Percentiles rank a stretch among this genome's conserved stretches.
Conservation (phyloP, 2,329 filamentous ascomycete species). For the Talaromyces sp. region DNA sequence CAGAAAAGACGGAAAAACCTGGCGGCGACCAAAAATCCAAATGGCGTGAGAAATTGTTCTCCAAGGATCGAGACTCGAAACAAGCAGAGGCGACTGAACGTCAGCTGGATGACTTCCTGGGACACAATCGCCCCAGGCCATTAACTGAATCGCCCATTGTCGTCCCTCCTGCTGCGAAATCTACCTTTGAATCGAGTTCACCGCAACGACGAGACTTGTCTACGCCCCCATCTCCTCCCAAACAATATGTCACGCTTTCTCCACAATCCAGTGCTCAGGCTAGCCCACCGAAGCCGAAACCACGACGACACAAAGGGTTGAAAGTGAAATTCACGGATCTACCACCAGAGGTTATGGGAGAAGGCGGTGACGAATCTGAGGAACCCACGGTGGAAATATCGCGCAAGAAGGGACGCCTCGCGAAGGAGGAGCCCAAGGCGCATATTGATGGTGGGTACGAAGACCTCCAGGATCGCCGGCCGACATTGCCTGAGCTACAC, state of each 20-base stretch:
- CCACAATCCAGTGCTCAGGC: constrained; percentile 15
- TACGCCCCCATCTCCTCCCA: constrained; percentile 21
- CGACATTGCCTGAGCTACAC: constrained; percentile 28
- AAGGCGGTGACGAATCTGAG: constrained; percentile 84
- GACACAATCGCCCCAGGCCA: constrained; percentile 46
- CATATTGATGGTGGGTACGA: constrained; percentile 8
- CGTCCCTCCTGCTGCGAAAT: neutral
- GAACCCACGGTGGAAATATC: constrained; percentile 69
- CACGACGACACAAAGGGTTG: constrained; percentile 62
- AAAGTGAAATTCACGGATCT: constrained; percentile 70
- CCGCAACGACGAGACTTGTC: constrained; percentile 32
- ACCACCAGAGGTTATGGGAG: constrained; percentile 77
- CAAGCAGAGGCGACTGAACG: constrained; percentile 38
- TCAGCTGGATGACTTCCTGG: constrained; percentile 57
- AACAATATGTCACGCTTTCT: constrained; percentile 19
- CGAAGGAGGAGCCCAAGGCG: neutral
- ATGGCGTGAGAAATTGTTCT: constrained; percentile 53
- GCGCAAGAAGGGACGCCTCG: constrained; percentile 35
- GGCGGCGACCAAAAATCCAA: constrained; percentile 28
- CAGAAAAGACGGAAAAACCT: neutral
- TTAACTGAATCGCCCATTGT: constrained; percentile 24
- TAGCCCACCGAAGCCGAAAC: constrained; percentile 33
- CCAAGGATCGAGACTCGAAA: constrained; percentile 35
- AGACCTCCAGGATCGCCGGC: constrained; percentile 20
- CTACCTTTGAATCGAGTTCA: neutral